Conservation (phyloP, 176 grass and related monocot genomes). For the Secale cereale region DNA sequence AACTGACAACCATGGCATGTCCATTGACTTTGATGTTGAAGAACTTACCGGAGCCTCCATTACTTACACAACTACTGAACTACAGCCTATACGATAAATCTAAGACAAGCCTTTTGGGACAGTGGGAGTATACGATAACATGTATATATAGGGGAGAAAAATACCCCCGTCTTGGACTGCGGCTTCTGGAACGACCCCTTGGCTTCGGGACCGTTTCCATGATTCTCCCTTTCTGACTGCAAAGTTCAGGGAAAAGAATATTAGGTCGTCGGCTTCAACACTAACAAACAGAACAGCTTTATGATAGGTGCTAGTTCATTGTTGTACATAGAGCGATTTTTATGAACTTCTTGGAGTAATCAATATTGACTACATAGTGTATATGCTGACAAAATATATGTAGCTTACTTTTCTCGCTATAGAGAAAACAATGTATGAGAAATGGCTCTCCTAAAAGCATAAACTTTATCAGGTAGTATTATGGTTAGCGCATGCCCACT, state of each 20-base stretch:
- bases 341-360: neutral
- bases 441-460: neutral
- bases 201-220: slow-evolving; percentile 48
- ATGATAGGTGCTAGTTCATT: neutral
- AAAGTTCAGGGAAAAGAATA: slow-evolving; percentile 20
- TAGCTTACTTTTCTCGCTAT: neutral
- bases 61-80: neutral
- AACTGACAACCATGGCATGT: neutral
- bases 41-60: neutral
- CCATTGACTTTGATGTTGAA: neutral
- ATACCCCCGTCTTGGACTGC: slow-evolving; percentile 76
- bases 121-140: too few species aligned
- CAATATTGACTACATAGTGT: neutral
- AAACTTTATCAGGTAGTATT: neutral
- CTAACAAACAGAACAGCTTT: neutral
- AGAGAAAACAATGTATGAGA: neutral
- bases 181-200: slow-evolving; percentile 78
- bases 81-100: too few species aligned
- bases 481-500: neutral
- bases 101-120: too few species aligned
- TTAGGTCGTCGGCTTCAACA: neutral
- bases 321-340: neutral
- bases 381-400: neutral
- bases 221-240: slow-evolving; percentile 82
- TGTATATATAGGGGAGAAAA: neutral